Evolutionary conservation across 768 basidiomycete species (phyloP), one percentile per base, ranked within the genome.

Genomic region (Tulasnella sp.): DNA sequence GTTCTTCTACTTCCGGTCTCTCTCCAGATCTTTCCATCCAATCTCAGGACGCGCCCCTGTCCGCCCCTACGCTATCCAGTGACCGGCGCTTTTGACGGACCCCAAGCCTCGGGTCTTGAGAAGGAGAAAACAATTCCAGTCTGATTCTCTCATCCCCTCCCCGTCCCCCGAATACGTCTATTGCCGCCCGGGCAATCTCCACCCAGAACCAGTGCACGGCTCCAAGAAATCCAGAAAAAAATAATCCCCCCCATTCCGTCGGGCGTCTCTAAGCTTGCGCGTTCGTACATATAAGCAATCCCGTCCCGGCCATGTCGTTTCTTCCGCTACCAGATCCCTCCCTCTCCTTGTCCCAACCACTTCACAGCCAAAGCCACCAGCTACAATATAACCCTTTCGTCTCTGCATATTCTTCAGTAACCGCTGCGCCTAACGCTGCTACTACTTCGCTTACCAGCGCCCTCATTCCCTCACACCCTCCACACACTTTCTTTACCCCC

Each of bases 161-260:
- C n/a, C 20, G 51, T n/a, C 61, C 61, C 61, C 61, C 61, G 61
- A 67, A 67, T 67, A 67, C 61, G 61, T 67, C 61, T 67, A 26
- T 35, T 67, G 61, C 61, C 44, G 37, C 71, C 71, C 71, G 37
- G 23, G 71, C 71, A 72, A 72, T 72, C 71, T 72, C 71, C 71
- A 72, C 71, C 71, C 61, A 67, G 61, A 67, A 72, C 71, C 37
- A 72, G 71, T 72, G 71, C 71, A 40, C 39, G 37, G 71, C 71
- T 72, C 44, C 71, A 46, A 40, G 71, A 40, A 40, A 40, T 72
- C 39, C 37, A 42, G 71, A 42, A 72, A 72, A 35, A 29, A 72
- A 72, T 72, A 42, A 40, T 40, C 71, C n/a, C 44, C 70, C 71
- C 37, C 35, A 35, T 2, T 35, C 35, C 35, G n/a, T 18, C 70